These are phyloP conservation scores for Coelastrella sp. DNA, from an alignment of 139 green algal genomes.

Conservation along the genomic window DNA sequence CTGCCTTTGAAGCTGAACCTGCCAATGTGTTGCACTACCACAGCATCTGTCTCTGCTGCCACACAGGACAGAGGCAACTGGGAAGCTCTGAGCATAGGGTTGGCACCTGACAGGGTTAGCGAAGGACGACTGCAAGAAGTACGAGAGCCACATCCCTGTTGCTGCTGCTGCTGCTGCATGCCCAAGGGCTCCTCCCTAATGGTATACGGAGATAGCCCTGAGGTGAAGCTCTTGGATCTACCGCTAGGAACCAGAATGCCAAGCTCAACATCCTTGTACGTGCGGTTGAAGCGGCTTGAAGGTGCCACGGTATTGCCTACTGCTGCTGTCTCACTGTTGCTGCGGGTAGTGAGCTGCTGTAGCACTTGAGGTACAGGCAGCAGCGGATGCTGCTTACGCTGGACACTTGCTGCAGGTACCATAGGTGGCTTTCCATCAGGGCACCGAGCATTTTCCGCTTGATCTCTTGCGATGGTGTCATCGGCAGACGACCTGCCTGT, in stretches of 20 bases:
- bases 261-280: neutral
- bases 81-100: no score
- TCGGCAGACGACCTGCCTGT: no score
- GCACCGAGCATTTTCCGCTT: no score
- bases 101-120: no score
- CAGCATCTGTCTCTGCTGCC: neutral
- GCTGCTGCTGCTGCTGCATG: neutral
- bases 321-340: slow-evolving; percentile 34
- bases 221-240: neutral
- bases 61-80: neutral
- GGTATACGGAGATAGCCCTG: neutral
- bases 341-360: neutral
- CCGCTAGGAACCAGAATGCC: neutral
- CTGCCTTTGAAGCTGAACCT: slow-evolving; percentile 41
- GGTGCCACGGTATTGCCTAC: neutral
- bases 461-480: neutral
- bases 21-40: neutral
- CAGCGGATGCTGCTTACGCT: no score
- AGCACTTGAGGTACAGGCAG: neutral
- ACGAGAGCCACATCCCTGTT: neutral
- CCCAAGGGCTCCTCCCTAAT: neutral
- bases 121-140: no score
- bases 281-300: neutral
- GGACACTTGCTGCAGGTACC: no score
- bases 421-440: no score